Evolutionary conservation across 1,139 yeast species (phyloP), one percentile per base, ranked within the genome.

Genomic region (Debaryomyces coudertii): DNA sequence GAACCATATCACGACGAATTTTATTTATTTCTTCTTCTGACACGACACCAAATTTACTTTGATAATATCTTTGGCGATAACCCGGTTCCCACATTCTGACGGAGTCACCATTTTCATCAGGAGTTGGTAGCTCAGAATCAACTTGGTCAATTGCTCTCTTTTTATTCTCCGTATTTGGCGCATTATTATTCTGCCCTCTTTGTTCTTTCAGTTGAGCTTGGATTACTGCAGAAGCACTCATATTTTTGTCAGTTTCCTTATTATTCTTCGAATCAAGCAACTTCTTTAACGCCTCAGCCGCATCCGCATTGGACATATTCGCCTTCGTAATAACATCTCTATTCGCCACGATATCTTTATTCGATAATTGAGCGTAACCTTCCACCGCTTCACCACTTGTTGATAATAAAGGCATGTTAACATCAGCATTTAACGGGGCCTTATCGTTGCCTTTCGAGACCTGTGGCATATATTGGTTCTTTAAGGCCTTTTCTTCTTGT

Each of bases 31-130:
- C 88, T 36, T 79, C 82, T 4, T 76, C 76, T 7, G 76, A 73
- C 5, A 69, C 58, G 14, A 83, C 76, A 51, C 81, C 80, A 59
- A 92, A 90, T 62, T 95, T 95, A 40, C 78, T 75, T 46, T 77
- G 74, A 61, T 95, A 95, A 65, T 93, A 93, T 43, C 99, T 74
- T 46, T 80, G 82, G 49, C 81, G 81, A 66, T 89, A 93, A 0
- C 99, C 99, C 0, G 95, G 85, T 60, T 90, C 96, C 83, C 89
- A 86, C 51, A 90, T 67, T 55, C 84, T 78, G 27, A 92, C 85
- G 14, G 76, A 74, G 53, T 87, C 95, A 34, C 71, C 77, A 30
- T 71, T 71, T 43, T 68, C 74, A 42, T 48, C 56, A 8, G 53
- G 50, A 2, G 49, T 47, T 2, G 52, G 48, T 16, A 34, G 43